Evolutionary conservation across 768 basidiomycete species (phyloP), one percentile per base, ranked within the genome.

Genomic region (Panaeolus cyanescens): DNA sequence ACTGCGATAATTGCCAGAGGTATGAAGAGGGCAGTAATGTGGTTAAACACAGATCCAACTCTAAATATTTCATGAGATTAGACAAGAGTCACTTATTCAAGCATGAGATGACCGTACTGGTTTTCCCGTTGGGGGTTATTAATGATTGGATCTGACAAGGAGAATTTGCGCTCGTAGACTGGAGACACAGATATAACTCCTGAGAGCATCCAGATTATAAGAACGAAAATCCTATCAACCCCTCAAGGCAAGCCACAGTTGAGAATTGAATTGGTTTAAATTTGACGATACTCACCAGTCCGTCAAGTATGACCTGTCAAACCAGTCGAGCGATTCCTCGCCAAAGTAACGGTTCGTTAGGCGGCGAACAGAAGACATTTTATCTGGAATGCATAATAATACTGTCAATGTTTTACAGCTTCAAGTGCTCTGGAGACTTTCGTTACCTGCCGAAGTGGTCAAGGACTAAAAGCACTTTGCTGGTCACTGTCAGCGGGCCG

Each of bases 161-260:
- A 73, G 64, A 87, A 85, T 1, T 79, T 77, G 15, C 87, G 77
- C 65, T 85, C 75, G 65, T 77, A 86, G 8, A 84, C 78, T 2
- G 80, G 76, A 4, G 76, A 68, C 17, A 64, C 56, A 39, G 72
- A 74, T 45, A 80, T 73, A 28, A 79, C 32, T 62, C 70, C 74
- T 6, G 80, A 77, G 2, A 83, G 67, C 2, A 79, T 30, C 80
- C 83, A 84, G 22, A 84, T 66, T 33, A 72, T 55, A 9, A 72
- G 61, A 33, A 83, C 80, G 59, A 76, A 60, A 54, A 69, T 50
- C 79, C 79, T 81, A 54, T 17, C 19, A 40, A 55, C 19, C 25
- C 28, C n/a, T n/a, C 22, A 32, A 25, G 8, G 3, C 4, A 30
- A 30, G 6, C 15, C 10, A 7, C 17, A 10, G 17, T 19, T 19